phyloP scores from a whole-genome alignment of 169 alveolate species.

The Cryptosporidium andersoni region DNA sequence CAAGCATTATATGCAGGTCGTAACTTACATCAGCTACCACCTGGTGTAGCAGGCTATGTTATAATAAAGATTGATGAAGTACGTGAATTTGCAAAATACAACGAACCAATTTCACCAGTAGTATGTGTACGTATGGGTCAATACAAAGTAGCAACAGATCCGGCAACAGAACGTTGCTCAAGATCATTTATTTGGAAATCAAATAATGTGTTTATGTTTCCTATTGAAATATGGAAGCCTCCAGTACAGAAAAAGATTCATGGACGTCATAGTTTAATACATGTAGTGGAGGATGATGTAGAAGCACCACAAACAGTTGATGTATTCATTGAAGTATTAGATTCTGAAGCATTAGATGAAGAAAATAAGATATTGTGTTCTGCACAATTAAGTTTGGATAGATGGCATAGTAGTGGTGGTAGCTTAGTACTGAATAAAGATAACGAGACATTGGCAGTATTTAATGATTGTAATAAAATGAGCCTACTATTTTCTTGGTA shows the following conservation, averaged over 20 bases:
- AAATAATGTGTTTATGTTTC: conserved; percentile 70
- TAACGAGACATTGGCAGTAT: conserved; percentile 64
- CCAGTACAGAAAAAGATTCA: conserved; percentile 43
- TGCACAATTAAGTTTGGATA: conserved; percentile 66
- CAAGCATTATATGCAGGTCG: conserved; percentile 71
- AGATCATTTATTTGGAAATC: conserved; percentile 70
- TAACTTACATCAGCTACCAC: conserved; percentile 66
- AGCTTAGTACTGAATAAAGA: conserved; percentile 53
- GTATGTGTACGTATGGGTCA: conserved; percentile 70
- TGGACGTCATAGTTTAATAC: conserved; percentile 4
- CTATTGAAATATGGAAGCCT: conserved; percentile 65
- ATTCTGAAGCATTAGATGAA: conserved; percentile 67
- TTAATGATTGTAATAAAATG: conserved; percentile 66
- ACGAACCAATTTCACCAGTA: conserved; percentile 64
- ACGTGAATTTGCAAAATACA: conserved; percentile 65
- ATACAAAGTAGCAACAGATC: conserved; percentile 70
- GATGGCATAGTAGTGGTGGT: conserved; percentile 66
- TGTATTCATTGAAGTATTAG: conserved; percentile 60
- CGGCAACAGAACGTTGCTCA: conserved; percentile 70
- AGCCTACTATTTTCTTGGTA: conserved; percentile 67
- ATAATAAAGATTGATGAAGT: conserved; percentile 70
- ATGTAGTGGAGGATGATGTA: conserved; percentile 13
- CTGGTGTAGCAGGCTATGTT: conserved; percentile 69
- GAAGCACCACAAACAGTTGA: conserved; percentile 59
- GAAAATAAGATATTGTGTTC: conserved; percentile 59